phyloP scores from a whole-genome alignment of 1,139 yeast species.

The Geotrichum fermentans region DNA sequence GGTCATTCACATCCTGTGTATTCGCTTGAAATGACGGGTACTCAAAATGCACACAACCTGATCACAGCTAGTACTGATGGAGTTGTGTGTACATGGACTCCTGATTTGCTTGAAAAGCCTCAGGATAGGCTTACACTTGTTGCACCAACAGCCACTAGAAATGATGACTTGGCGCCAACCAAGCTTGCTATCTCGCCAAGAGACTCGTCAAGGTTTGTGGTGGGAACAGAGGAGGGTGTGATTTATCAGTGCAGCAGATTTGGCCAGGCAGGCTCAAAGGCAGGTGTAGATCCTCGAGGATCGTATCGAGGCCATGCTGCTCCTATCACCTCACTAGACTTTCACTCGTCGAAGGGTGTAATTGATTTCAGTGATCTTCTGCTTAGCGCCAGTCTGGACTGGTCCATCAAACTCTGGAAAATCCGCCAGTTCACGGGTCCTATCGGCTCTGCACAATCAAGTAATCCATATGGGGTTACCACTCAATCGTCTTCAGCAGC shows the following conservation, averaged over 20 bases:
- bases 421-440: constrained; percentile 24
- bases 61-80: constrained; percentile 48
- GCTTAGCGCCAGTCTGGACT: constrained; percentile 41
- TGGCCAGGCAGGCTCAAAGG: constrained; percentile 36
- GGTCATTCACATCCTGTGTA: constrained; percentile 46
- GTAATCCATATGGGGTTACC: background rate
- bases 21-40: constrained; percentile 38
- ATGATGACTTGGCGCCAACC: constrained; percentile 43
- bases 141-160: constrained; percentile 30
- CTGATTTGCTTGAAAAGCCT: constrained; percentile 45
- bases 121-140: constrained; percentile 32
- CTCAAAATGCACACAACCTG: constrained; percentile 35
- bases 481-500: background rate
- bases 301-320: constrained; percentile 38
- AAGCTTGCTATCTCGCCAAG: constrained; percentile 33
- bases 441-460: background rate
- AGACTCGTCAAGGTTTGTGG: constrained; percentile 40
- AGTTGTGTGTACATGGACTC: constrained; percentile 45
- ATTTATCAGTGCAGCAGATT: constrained; percentile 43
- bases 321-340: constrained; percentile 37
- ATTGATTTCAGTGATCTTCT: constrained; percentile 36
- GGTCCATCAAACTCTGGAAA: constrained; percentile 44
- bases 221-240: constrained; percentile 49
- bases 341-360: constrained; percentile 34
- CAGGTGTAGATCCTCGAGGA: constrained; percentile 35